Evolutionary conservation across 2,329 filamentous ascomycete species (phyloP).

Genomic region (Penicillium hesseltinei): DNA sequence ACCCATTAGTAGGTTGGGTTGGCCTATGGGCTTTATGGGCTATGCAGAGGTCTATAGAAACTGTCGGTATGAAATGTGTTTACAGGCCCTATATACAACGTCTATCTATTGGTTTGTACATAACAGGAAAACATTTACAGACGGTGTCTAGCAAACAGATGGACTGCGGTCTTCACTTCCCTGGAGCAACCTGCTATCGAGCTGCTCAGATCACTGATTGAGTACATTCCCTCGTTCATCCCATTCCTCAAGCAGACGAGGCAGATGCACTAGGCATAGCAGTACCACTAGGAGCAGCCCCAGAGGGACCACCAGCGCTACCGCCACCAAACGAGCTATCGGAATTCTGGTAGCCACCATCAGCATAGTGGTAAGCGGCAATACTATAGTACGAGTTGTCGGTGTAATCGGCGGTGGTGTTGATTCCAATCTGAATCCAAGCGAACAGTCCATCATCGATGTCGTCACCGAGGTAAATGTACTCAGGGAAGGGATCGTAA

Average conservation of each 20-base stretch:
- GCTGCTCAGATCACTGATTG: neutral
- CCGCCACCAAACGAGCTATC: conserved; percentile 6
- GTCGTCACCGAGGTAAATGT: conserved; percentile 52
- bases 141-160: neutral
- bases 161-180: neutral
- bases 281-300: conserved; percentile 8
- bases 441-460: conserved; percentile 49
- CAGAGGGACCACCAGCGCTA: neutral
- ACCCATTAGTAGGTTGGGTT: too few species aligned
- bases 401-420: conserved; percentile 35
- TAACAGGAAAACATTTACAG: neutral
- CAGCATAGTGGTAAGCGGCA: conserved; percentile 17
- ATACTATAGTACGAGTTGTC: conserved; percentile 24
- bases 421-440: conserved; percentile 52
- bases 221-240: neutral
- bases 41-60: neutral
- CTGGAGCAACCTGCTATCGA: neutral
- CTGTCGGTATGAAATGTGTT: too few species aligned
- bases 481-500: conserved; percentile 55
- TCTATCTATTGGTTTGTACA: neutral
- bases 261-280: conserved; percentile 1
- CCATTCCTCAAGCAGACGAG: neutral
- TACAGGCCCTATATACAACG: neutral
- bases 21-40: too few species aligned
- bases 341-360: conserved; percentile 18